A percentile compares a stretch with the other conserved stretches of the same genome.
Evolutionary conservation across 345 rosid species (phyloP).

Genomic region (Acer campestre): DNA sequence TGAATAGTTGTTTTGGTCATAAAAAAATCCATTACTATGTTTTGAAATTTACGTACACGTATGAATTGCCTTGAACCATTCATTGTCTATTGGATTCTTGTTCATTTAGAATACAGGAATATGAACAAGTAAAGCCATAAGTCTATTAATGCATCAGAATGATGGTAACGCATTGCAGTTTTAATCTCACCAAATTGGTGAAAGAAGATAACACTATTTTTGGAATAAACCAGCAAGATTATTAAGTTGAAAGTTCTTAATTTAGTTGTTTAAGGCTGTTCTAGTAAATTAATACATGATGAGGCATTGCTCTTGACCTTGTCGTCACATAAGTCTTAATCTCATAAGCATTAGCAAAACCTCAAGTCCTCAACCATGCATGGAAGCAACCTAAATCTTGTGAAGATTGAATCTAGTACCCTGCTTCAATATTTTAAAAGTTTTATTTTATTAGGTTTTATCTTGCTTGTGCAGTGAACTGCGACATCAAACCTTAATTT

Average conservation of each 20-base stretch:
- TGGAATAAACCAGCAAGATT: not conserved
- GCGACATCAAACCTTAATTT: not conserved
- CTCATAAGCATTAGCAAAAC: not conserved
- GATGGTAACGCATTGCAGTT: not conserved
- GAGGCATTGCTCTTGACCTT: not conserved
- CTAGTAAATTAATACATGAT: not conserved
- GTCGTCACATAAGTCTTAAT: too few relatives aligned
- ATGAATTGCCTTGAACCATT: not conserved
- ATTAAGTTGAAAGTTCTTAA: not conserved
- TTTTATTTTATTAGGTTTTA: too few relatives aligned
- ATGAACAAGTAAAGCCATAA: not conserved
- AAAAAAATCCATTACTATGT: not conserved
- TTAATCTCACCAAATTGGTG: not conserved
- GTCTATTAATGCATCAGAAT: not conserved
- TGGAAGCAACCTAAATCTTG: not conserved
- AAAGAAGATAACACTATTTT: not conserved
- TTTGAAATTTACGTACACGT: not conserved
- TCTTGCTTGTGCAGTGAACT: too few relatives aligned
- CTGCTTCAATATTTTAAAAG: too few relatives aligned
- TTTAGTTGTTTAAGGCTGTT: not conserved
- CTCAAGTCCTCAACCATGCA: not conserved
- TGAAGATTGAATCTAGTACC: not conserved
- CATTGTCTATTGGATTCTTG: not conserved
- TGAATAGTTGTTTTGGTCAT: not conserved
- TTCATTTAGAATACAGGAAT: not conserved